A percentile compares a stretch with the other conserved stretches of the same genome.
Conservation (phyloP, 192 early-diverging fungal species). For the Chytriomyces hyalinus region DNA sequence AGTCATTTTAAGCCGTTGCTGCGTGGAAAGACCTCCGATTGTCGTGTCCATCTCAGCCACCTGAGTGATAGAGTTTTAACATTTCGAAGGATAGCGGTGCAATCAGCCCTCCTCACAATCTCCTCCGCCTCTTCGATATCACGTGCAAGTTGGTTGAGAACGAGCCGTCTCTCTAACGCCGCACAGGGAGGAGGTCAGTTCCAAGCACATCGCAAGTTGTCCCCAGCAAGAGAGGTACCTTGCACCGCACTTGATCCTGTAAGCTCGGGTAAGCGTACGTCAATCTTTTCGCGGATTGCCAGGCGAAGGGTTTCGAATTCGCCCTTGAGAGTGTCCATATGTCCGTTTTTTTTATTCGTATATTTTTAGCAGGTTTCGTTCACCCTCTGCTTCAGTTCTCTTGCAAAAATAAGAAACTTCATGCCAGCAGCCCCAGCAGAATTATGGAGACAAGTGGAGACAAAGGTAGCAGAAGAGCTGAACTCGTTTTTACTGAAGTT, state of each 20-base stretch:
- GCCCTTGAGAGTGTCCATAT: slow-evolving; percentile 8
- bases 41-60: slow-evolving; percentile 27
- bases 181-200: not conserved
- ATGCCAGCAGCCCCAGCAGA: too few species aligned
- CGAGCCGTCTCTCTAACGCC: slow-evolving; percentile 64
- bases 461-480: too few species aligned
- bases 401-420: too few species aligned
- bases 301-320: slow-evolving; percentile 26
- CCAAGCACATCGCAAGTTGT: not conserved
- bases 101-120: slow-evolving; percentile 62
- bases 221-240: not conserved
- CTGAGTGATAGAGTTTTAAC: slow-evolving; percentile 81
- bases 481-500: too few species aligned
- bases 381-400: too few species aligned
- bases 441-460: too few species aligned
- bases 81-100: slow-evolving; percentile 49
- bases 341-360: not conserved
- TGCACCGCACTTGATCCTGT: slow-evolving; percentile 8
- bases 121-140: slow-evolving; percentile 91
- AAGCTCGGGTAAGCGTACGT: slow-evolving; percentile 3
- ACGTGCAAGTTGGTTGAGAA: slow-evolving; percentile 75
- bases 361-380: too few species aligned
- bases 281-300: slow-evolving; percentile 11
- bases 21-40: not conserved
- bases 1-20: slow-evolving; percentile 20